Conservation (phyloP, 805 yeast genomes). For the Brettanomyces naardenensis region DNA sequence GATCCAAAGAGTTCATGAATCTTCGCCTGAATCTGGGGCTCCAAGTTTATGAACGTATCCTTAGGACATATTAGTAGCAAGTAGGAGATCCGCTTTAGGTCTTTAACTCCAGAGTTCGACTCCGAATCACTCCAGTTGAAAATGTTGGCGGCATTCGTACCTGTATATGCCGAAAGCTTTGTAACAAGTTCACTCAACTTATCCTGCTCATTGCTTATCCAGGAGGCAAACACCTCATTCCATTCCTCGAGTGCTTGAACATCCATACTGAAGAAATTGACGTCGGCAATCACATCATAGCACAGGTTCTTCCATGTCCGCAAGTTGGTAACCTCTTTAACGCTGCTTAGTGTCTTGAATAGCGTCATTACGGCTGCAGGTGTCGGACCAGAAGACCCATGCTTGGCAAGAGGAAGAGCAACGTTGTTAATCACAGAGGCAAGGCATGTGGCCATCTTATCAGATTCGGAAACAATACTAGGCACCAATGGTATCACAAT, state of each 20-base stretch:
- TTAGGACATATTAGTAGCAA: constrained; percentile 53
- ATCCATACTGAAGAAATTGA: constrained; percentile 40
- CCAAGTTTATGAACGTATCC: constrained; percentile 44
- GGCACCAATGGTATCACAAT: constrained; percentile 33
- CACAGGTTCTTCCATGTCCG: constrained; percentile 61
- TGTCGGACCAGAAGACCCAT: constrained; percentile 30
- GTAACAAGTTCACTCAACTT: constrained; percentile 44
- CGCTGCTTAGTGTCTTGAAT: constrained; percentile 27
- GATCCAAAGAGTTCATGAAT: constrained; percentile 21
- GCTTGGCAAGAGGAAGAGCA: constrained; percentile 44
- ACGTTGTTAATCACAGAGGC: constrained; percentile 46
- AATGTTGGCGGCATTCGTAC: constrained; percentile 34
- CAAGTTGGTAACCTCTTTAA: constrained; percentile 28
- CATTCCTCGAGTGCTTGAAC: constrained; percentile 32
- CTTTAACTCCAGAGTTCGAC: constrained; percentile 14
- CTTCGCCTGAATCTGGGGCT: constrained; percentile 36
- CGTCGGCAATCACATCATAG: constrained; percentile 57
- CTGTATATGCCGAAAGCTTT: constrained; percentile 40
- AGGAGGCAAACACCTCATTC: constrained; percentile 46
- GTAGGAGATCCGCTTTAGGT: constrained; percentile 49
- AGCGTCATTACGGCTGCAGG: constrained; percentile 35
- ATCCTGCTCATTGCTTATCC: constrained; percentile 62
- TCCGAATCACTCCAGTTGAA: constrained; percentile 30
- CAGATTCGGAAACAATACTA: constrained; percentile 46
- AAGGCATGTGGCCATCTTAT: constrained; percentile 44